Evolutionary conservation across 768 basidiomycete genomes (phyloP).

Genomic region (Mycena olivaceomarginata): DNA sequence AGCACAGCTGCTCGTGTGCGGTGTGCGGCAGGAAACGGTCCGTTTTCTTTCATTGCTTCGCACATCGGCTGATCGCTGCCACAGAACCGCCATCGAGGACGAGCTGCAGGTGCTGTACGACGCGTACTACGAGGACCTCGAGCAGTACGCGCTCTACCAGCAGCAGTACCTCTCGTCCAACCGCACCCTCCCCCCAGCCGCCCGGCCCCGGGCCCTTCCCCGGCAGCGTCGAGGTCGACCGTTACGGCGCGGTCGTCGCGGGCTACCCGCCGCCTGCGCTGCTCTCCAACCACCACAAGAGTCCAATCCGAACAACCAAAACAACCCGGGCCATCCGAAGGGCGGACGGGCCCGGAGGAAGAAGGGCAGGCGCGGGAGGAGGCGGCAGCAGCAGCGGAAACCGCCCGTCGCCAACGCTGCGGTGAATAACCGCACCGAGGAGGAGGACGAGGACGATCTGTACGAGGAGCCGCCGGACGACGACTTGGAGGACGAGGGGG

Average conservation of each 20-base stretch:
- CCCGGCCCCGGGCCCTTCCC: constrained; percentile 99
- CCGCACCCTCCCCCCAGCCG: constrained; percentile 92
- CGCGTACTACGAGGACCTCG: constrained; percentile 99
- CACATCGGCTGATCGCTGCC: constrained; percentile 49
- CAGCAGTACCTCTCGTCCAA: constrained; percentile 95
- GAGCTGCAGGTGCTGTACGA: constrained; percentile 99
- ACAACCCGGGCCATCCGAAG: constrained; percentile 13
- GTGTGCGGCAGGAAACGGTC: constrained; percentile 98
- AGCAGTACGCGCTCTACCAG: constrained; percentile 99
- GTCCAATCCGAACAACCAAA: constrained; percentile 54
- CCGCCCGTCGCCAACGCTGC: background rate
- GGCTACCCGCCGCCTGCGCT: constrained; percentile 28
- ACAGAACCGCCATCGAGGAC: constrained; percentile 97
- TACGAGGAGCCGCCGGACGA: constrained; percentile 72
- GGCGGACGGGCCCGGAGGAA: constrained; percentile 58
- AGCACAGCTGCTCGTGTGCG: constrained; percentile 96
- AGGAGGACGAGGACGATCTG: constrained; percentile 71
- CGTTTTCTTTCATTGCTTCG: constrained; percentile 55
- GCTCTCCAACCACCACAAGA: constrained; percentile 52
- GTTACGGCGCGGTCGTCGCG: constrained; percentile 84
- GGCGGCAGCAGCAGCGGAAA: background rate
- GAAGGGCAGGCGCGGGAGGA: constrained; percentile 43
- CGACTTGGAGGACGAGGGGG: constrained; percentile 77
- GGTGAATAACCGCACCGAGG: background rate
- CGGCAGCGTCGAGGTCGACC: constrained; percentile 97